Conservation (phyloP, 495 filamentous ascomycete species). For the Usnea hakonensis region DNA sequence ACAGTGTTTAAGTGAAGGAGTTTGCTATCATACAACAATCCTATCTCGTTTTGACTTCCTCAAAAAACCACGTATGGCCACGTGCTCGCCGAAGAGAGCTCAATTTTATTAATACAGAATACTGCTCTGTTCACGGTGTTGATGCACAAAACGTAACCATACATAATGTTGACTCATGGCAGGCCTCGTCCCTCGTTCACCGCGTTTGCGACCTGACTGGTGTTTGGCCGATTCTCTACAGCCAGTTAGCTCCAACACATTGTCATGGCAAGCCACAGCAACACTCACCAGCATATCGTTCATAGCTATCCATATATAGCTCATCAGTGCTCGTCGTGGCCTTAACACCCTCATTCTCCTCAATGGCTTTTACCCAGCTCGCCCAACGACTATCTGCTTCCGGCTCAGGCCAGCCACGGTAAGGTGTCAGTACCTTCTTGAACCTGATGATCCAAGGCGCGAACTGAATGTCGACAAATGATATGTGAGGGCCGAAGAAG, state of each 20-base stretch:
- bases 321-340: constrained; percentile 69
- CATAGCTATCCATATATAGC: constrained; percentile 67
- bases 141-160: not conserved
- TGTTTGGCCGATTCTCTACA: constrained; percentile 53
- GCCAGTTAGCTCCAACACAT: constrained; percentile 9
- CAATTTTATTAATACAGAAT: not conserved
- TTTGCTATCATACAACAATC: not conserved
- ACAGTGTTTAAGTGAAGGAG: not conserved
- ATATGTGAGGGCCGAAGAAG: constrained; percentile 65
- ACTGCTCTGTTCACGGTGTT: not conserved
- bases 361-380: constrained; percentile 75
- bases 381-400: constrained; percentile 63
- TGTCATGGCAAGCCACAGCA: constrained; percentile 13
- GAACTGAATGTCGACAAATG: constrained; percentile 79
- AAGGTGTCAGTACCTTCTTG: constrained; percentile 65
- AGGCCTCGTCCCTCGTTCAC: constrained; percentile 50
- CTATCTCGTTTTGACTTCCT: not conserved
- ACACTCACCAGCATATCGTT: constrained; percentile 53
- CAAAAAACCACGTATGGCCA: not conserved
- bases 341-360: constrained; percentile 62
- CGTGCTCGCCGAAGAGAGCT: not conserved
- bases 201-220: constrained; percentile 50
- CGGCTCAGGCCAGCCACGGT: constrained; percentile 71
- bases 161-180: constrained; percentile 27
- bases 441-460: constrained; percentile 83